Conservation (phyloP, 805 yeast species). For the Metschnikowia koreensis region DNA sequence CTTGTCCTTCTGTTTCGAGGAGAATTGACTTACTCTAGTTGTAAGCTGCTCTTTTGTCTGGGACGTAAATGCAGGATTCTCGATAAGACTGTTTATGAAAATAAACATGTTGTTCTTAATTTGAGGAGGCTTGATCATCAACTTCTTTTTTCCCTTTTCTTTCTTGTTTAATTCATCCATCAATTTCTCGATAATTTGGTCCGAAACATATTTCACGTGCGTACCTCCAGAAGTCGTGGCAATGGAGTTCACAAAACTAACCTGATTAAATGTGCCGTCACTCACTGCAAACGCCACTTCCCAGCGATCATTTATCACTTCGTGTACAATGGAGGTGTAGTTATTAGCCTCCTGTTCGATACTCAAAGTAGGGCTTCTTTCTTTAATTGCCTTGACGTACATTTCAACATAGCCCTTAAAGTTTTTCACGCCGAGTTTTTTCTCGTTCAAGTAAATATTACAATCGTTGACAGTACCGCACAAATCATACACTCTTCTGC, state of each 20-base stretch:
- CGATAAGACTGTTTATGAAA: constrained; percentile 87
- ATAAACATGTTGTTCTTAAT: constrained; percentile 86
- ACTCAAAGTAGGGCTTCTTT: constrained; percentile 37
- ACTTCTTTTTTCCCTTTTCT: constrained; percentile 62
- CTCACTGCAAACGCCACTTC: constrained; percentile 94
- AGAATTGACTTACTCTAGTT: constrained; percentile 84
- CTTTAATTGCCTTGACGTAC: constrained; percentile 75
- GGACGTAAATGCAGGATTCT: constrained; percentile 95
- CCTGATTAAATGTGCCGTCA: constrained; percentile 86
- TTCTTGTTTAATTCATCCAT: constrained; percentile 61
- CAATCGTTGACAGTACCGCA: constrained; percentile 91
- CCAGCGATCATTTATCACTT: constrained; percentile 84
- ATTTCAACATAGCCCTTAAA: constrained; percentile 88
- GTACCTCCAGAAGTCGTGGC: constrained; percentile 98
- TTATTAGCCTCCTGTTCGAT: constrained; percentile 33
- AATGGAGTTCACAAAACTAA: constrained; percentile 94
- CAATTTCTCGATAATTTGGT: constrained; percentile 77
- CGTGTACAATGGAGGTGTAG: constrained; percentile 62
- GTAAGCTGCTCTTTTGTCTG: constrained; percentile 96
- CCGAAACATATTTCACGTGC: constrained; percentile 83
- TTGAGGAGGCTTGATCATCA: constrained; percentile 83
- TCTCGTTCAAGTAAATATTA: constrained; percentile 74
- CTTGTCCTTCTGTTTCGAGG: constrained; percentile 61
- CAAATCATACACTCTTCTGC: constrained; percentile 92
- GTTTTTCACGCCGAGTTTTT: constrained; percentile 61